phyloP scores from a whole-genome alignment of 768 basidiomycete species.

The Flagelloscypha sp. region DNA sequence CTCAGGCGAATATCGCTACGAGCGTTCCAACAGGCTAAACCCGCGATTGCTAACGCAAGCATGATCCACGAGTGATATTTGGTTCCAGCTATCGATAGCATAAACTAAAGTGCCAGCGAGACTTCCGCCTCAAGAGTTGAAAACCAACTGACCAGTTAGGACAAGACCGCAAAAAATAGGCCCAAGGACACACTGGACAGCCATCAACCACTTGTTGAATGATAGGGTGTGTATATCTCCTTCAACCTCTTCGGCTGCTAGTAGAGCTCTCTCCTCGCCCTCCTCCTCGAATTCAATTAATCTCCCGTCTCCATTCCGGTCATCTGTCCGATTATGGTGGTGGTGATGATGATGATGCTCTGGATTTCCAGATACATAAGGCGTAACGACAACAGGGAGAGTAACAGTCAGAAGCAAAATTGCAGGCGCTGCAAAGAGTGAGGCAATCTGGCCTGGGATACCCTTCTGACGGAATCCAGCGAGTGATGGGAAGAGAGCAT shows the following conservation, averaged over 20 bases:
- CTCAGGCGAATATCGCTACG: slow-evolving; percentile 51
- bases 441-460: slow-evolving; percentile 59
- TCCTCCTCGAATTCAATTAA: slow-evolving; percentile 73
- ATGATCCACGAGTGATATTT: slow-evolving; percentile 41
- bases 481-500: slow-evolving; percentile 81
- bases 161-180: slow-evolving; percentile 71
- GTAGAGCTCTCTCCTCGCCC: slow-evolving; percentile 55
- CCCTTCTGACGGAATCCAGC: slow-evolving; percentile 67
- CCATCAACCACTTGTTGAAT: slow-evolving; percentile 80
- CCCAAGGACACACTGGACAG: slow-evolving; percentile 73
- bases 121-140: neutral
- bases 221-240: slow-evolving; percentile 58
- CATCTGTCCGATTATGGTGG: slow-evolving; percentile 32
- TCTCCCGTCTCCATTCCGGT: slow-evolving; percentile 28
- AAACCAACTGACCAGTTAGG: slow-evolving; percentile 57
- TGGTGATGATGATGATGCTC: too few relatives aligned
- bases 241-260: slow-evolving; percentile 67
- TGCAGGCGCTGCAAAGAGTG: slow-evolving; percentile 79
- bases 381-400: slow-evolving; percentile 77
- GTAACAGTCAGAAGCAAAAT: slow-evolving; percentile 82
- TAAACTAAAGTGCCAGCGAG: slow-evolving; percentile 5
- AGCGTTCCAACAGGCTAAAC: slow-evolving; percentile 44
- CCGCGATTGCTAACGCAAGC: slow-evolving; percentile 45
- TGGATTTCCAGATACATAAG: slow-evolving; percentile 26
- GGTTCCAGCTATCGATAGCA: slow-evolving; percentile 31